These are phyloP conservation scores for Aquilaria sinensis DNA, from an alignment of 345 rosid species.

Conservation along the genomic window DNA sequence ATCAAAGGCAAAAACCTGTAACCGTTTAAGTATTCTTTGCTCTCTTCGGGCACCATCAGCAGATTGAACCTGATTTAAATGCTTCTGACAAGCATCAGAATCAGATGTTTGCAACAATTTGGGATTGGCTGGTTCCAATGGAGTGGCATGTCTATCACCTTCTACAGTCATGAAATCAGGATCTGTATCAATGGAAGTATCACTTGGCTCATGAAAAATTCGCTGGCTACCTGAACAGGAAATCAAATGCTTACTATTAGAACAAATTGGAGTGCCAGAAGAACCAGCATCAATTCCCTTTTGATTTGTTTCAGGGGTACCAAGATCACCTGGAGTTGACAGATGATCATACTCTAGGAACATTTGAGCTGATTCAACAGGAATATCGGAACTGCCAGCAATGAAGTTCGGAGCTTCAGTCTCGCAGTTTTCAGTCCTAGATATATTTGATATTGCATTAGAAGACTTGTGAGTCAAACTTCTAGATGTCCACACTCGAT, in stretches of 20 bases:
- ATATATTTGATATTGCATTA: conserved; percentile 35
- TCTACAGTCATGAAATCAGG: conserved; percentile 20
- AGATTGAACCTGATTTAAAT: conserved; percentile 36
- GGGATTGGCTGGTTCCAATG: conserved; percentile 22
- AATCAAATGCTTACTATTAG: conserved; percentile 21
- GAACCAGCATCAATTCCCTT: conserved; percentile 30
- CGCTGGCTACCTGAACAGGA: conserved; percentile 28
- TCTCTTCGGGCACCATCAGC: conserved; percentile 69
- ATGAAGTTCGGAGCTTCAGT: conserved; percentile 23
- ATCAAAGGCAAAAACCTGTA: conserved; percentile 42
- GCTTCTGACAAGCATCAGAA: conserved; percentile 30
- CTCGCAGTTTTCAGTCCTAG: conserved; percentile 21
- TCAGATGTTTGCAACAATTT: conserved; percentile 23
- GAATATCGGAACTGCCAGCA: conserved; percentile 23
- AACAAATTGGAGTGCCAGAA: conserved; percentile 25
- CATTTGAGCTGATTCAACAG: conserved; percentile 26
- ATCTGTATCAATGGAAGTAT: conserved; percentile 25
- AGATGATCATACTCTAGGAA: conserved; percentile 30
- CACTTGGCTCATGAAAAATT: conserved; percentile 29
- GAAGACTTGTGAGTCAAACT: conserved; percentile 36
- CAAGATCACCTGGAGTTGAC: conserved; percentile 28
- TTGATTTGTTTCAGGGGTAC: conserved; percentile 29
- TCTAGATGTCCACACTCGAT: conserved; percentile 69
- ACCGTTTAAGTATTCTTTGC: conserved; percentile 69
- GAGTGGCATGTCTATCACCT: conserved; percentile 27